Base-by-base conservation (phyloP, 2,329 filamentous ascomycete species). In the Fusarium globosum region DNA sequence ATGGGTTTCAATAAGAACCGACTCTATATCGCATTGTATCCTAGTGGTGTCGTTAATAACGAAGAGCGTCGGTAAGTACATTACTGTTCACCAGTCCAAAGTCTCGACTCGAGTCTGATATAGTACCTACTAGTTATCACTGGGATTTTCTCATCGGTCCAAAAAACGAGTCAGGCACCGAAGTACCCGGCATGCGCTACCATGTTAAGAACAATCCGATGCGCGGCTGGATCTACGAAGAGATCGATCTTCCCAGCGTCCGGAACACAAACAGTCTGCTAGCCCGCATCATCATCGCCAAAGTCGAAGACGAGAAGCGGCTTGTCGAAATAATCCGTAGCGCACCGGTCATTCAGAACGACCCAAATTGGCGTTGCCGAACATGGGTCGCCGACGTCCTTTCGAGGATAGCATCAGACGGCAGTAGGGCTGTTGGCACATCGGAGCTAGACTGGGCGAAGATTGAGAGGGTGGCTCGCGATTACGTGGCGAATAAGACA, bases 361-460 rank as follows among this genome's bases (percentile, higher is more conserved):
- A 85, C 46, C 77, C 78, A 1, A 12, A 73, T 48, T 86, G 83
- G 81, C 80, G 79, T n/a, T 85, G 82, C 66, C 80, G 81, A 10
- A 77, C 75, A 7, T 87, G 84, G 84, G 75, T 84, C 12, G 77
- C 72, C 11, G 72, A 81, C 26, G 84, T 78, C 1, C 53, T 87
- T 23, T 49, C 35, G 0, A 78, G 68, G 23, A 75, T 86, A 18
- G 71, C 73, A 30, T 23, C 67, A 70, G 9, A 86, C 65, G 79
- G 81, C 67, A 79, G 81, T 30, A 30, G 30, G 52, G 79, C 77
- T 28, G 77, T 86, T 10, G 83, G 84, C 4, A 83, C 82, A 0
- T 74, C 81, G 10, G 52, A 76, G 35, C 53, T 82, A 28, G 78
- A 84, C 39, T 86, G 84, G 84, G 11, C 26, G 7, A 79, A 23